A percentile compares a stretch with the other conserved stretches of the same genome.
Evolutionary conservation across 1,284 basidiomycete species (phyloP).

Genomic region (Fomitopsis palustris): DNA sequence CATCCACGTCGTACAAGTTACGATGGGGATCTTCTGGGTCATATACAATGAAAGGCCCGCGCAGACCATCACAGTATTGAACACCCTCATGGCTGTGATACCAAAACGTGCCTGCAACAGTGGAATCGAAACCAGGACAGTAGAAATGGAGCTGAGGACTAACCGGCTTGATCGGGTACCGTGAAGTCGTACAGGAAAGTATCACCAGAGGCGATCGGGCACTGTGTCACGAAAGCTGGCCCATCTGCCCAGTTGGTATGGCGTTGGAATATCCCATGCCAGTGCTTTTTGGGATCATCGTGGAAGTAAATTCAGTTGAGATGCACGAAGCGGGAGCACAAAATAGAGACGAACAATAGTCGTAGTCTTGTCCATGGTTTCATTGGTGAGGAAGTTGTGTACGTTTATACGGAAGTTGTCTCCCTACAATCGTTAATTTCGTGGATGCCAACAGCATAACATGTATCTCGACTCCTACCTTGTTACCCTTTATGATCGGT

Average conservation of each 20-base stretch:
- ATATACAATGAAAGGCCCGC: constrained; percentile 29
- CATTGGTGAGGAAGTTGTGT: constrained; percentile 29
- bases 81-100: constrained; percentile 18
- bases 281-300: constrained; percentile 25
- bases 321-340: constrained; percentile 13
- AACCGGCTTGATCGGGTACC: constrained; percentile 29
- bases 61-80: constrained; percentile 32
- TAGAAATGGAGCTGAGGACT: not conserved
- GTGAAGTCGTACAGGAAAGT: constrained; percentile 40
- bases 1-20: constrained; percentile 38
- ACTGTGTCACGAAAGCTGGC: constrained; percentile 39
- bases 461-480: constrained; percentile 11
- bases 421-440: constrained; percentile 23
- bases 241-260: constrained; percentile 31
- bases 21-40: constrained; percentile 38
- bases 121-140: not conserved
- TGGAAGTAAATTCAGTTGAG: constrained; percentile 12
- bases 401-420: constrained; percentile 33
- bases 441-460: too few relatives aligned
- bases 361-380: constrained; percentile 31
- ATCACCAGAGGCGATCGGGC: constrained; percentile 43
- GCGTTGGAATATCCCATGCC: constrained; percentile 32
- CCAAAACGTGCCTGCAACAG: constrained; percentile 16
- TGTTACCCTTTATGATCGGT: constrained; percentile 23
- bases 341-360: constrained; percentile 26